These are phyloP conservation scores for Trametopsis cervina DNA, from an alignment of 768 basidiomycete genomes.

Conservation along the genomic window DNA sequence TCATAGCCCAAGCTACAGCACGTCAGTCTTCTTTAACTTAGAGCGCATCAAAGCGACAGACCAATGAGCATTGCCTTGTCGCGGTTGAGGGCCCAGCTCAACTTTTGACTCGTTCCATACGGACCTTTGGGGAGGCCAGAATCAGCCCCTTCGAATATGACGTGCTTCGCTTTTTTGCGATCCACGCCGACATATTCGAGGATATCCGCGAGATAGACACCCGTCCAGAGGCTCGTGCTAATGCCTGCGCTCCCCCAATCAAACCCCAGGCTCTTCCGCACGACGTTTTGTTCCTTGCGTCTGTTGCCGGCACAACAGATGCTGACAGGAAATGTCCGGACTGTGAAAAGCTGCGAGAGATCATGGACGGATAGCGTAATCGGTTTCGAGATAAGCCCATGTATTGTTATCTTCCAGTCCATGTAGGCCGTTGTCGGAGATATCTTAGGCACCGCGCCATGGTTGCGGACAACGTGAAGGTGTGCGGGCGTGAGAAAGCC, in stretches of 20 bases:
- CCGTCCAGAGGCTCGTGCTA: conserved; percentile 53
- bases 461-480: conserved; percentile 35
- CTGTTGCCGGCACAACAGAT: conserved; percentile 61
- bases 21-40: not conserved
- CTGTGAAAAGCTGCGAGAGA: conserved; percentile 37
- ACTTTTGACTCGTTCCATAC: conserved; percentile 46
- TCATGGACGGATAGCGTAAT: conserved; percentile 36
- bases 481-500: conserved; percentile 19
- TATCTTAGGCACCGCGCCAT: conserved; percentile 50
- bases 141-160: conserved; percentile 56
- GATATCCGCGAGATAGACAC: conserved; percentile 50
- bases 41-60: conserved; percentile 12
- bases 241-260: conserved; percentile 46
- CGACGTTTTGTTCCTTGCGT: conserved; percentile 59
- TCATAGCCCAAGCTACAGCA: conserved; percentile 49
- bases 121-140: conserved; percentile 45
- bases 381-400: conserved; percentile 33
- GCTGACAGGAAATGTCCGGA: conserved; percentile 54
- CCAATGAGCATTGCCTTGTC: conserved; percentile 45
- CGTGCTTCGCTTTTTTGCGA: conserved; percentile 34
- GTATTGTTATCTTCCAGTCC: conserved; percentile 39
- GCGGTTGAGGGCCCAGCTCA: conserved; percentile 39
- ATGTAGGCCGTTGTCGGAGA: conserved; percentile 26
- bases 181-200: conserved; percentile 38
- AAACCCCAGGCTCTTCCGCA: conserved; percentile 49